Percentiles rank a stretch among this genome's conserved stretches.
Conservation (phyloP, 371 early-diverging fungal species). For the Gilbertella persicaria region DNA sequence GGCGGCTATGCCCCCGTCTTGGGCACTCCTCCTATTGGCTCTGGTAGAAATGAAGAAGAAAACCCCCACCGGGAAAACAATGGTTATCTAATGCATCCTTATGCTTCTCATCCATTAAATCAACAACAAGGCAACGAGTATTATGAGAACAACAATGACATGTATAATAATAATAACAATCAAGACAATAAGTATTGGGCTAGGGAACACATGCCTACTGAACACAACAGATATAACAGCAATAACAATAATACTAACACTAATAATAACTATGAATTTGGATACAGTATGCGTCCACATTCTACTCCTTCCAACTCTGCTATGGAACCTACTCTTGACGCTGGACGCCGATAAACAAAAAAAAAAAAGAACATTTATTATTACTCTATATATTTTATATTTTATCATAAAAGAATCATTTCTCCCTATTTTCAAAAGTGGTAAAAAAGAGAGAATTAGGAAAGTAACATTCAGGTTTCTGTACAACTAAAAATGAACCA, state of each 20-base stretch:
- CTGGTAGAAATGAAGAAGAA: slow-evolving; percentile 16
- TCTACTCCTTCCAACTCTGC: not conserved
- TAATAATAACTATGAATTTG: slow-evolving; percentile 15
- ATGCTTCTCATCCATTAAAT: slow-evolving; percentile 8
- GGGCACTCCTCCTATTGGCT: slow-evolving; percentile 4
- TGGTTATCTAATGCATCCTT: slow-evolving; percentile 22
- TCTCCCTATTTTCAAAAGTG: too few relatives aligned
- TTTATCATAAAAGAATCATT: not conserved
- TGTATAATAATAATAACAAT: not conserved
- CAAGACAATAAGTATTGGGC: not conserved
- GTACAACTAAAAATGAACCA: too few relatives aligned
- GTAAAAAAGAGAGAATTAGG: too few relatives aligned
- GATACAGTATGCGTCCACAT: slow-evolving; percentile 17
- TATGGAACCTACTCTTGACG: slow-evolving; percentile 26
- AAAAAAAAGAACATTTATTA: slow-evolving; percentile 8
- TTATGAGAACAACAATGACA: not conserved
- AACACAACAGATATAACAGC: slow-evolving; percentile 3
- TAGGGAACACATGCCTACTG: not conserved
- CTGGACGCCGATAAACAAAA: slow-evolving; percentile 24
- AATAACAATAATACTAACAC: not conserved
- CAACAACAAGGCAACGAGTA: not conserved
- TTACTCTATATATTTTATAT: not conserved
- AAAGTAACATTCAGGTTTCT: too few relatives aligned
- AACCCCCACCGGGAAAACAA: not conserved
- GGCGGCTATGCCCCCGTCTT: slow-evolving; percentile 9